Base-by-base conservation (phyloP, 73 alveolate species). In the Tetrahymena borealis region DNA sequence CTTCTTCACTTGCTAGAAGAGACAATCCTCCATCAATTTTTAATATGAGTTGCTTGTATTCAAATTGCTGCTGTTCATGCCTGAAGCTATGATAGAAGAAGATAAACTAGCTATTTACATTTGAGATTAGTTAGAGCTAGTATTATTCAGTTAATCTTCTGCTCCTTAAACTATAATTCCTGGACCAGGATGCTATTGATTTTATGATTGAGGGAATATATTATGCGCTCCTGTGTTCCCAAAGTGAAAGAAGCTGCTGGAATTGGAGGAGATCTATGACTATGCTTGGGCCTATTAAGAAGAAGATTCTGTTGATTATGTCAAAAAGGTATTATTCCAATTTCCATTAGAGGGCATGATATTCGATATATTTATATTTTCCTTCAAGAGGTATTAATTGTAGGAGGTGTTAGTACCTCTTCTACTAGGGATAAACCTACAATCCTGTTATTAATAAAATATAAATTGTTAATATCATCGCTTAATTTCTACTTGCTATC, bases 1-100 rank as follows among this genome's bases (percentile, higher is more conserved):
- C n/a, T 92, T 91, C 90, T 92, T 78, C 60, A 60, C 77, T 28
- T 78, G 38, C 92, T 92, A 92, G 4, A 79, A 78, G 16, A 78
- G 13, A 35, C 85, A 60, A 35, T 60, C 85, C 28, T 60, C 85
- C 85, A 60, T 60, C 85, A 60, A 35, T 28, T 60, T 60, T n/a
- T 60, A 35, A 28, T 60, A 60, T 60, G 85, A 60, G 32, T 60
- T 60, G 38, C 85, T 60, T 4, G 28, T 60, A 16, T 60, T 60
- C 32, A 60, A n/a, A 20, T 60, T 60, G 31, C 85, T 60, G 38
- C 85, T 60, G 9, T 60, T 60, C 28, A 60, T 60, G 0, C 85
- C 85, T 5, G 85, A 60, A 60, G 85, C 28, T 60, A 24, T 12
- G 28, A 35, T n/a, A 13, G 85, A 60, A 20, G 85, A 60, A 13